phyloP scores from a whole-genome alignment of 2,329 filamentous ascomycete species.

The Cladosporium colombiae region DNA sequence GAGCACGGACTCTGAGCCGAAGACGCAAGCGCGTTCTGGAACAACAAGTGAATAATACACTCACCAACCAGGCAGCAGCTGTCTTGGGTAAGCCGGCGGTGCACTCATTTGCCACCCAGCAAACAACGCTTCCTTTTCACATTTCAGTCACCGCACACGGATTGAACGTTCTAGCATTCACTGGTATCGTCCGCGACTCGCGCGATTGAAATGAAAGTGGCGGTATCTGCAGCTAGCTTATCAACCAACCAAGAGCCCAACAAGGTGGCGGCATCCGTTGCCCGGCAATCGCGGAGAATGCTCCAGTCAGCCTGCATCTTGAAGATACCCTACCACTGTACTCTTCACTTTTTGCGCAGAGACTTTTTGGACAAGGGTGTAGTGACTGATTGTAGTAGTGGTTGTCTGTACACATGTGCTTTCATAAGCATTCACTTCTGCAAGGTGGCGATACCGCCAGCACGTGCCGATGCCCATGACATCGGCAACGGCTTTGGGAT shows the following conservation, averaged over 20 bases:
- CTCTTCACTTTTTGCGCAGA: neutral
- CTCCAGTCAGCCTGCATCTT: slow-evolving; percentile 7
- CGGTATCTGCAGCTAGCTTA: slow-evolving; percentile 17
- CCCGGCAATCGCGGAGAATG: slow-evolving; percentile 18
- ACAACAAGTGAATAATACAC: slow-evolving; percentile 10
- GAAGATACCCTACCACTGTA: neutral
- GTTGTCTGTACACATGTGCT: neutral
- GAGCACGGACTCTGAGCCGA: too few species aligned
- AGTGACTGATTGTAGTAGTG: neutral
- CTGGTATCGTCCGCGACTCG: slow-evolving; percentile 5
- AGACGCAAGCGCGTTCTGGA: neutral
- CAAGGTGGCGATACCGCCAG: neutral
- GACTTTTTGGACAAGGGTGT: neutral
- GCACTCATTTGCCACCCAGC: slow-evolving; percentile 1
- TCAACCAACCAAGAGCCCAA: slow-evolving; percentile 11
- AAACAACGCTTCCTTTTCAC: neutral
- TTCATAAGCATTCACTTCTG: neutral
- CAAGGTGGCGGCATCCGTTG: slow-evolving; percentile 18
- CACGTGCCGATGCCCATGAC: neutral
- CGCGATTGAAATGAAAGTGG: neutral
- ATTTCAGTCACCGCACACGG: neutral
- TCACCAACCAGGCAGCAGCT: neutral
- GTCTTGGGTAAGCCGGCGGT: neutral
- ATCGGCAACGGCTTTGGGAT: neutral
- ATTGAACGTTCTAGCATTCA: neutral